Percentiles rank a stretch among this genome's conserved stretches.
Evolutionary conservation across 208 protist genomes (phyloP).

Genomic region (Tritrichomonas musculus): DNA sequence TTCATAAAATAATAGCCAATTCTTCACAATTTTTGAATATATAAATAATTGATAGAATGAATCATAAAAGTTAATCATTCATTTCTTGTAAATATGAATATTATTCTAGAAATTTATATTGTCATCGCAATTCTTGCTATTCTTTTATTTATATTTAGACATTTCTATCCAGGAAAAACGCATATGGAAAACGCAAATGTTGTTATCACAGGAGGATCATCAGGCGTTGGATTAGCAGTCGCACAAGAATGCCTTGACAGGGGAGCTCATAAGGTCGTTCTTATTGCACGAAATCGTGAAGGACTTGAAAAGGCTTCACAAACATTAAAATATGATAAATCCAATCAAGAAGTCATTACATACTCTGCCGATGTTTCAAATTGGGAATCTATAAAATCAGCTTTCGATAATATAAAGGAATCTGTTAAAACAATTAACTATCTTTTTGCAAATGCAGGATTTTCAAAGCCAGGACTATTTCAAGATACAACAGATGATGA

Average conservation of each 20-base stretch:
- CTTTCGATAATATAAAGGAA: not conserved
- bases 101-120: not conserved
- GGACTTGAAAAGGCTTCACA: not conserved
- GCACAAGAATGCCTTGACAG: not conserved
- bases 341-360: not conserved
- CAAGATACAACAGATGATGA: not conserved
- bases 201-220: conserved; percentile 21
- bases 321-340: not conserved
- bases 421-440: not conserved
- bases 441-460: conserved; percentile 16
- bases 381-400: not conserved
- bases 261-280: not conserved
- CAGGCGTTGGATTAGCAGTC: not conserved
- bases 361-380: not conserved
- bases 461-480: not conserved
- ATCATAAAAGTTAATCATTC: too few species aligned
- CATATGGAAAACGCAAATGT: not conserved
- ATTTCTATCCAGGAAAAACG: not conserved
- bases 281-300: not conserved
- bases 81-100: too few species aligned
- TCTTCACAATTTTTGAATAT: too few species aligned
- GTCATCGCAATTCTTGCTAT: not conserved
- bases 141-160: not conserved
- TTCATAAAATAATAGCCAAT: too few species aligned
- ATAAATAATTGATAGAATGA: too few species aligned